These are phyloP conservation scores for Kokia cookei DNA, from an alignment of 441 rosid genomes.

Conservation along the genomic window DNA sequence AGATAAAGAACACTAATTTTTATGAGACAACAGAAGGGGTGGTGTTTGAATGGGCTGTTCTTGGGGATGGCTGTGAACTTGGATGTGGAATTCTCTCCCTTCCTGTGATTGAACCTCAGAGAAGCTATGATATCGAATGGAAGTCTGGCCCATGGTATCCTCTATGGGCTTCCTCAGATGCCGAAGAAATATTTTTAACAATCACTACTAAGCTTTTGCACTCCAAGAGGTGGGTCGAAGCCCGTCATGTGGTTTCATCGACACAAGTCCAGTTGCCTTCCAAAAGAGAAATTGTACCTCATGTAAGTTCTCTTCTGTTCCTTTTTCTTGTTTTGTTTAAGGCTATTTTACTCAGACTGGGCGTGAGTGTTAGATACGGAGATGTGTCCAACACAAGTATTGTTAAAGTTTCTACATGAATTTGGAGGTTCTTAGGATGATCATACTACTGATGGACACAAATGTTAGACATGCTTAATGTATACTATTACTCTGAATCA, in stretches of 20 bases:
- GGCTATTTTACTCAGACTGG: background rate
- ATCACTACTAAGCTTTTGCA: conserved; percentile 50
- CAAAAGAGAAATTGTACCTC: conserved; percentile 46
- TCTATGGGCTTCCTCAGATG: conserved; percentile 54
- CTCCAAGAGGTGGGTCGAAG: conserved; percentile 71
- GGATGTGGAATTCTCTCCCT: conserved; percentile 69
- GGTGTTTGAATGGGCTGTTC: conserved; percentile 67
- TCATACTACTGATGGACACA: background rate
- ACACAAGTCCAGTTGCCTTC: conserved; percentile 71
- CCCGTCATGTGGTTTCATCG: conserved; percentile 77
- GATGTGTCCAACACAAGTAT: background rate
- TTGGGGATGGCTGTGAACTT: conserved; percentile 68
- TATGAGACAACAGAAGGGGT: conserved; percentile 61
- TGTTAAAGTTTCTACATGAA: background rate
- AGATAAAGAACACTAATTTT: conserved; percentile 70
- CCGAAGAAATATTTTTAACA: conserved; percentile 66
- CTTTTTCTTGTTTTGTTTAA: background rate
- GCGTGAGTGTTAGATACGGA: background rate
- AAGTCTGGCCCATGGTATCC: conserved; percentile 83
- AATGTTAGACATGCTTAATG: too few species aligned
- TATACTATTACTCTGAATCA: background rate
- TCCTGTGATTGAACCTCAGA: conserved; percentile 64
- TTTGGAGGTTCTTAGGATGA: background rate
- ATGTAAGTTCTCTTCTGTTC: conserved; percentile 37
- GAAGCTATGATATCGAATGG: conserved; percentile 56